phyloP scores from a whole-genome alignment of 805 yeast genomes.

The Starmerella roubikii region DNA sequence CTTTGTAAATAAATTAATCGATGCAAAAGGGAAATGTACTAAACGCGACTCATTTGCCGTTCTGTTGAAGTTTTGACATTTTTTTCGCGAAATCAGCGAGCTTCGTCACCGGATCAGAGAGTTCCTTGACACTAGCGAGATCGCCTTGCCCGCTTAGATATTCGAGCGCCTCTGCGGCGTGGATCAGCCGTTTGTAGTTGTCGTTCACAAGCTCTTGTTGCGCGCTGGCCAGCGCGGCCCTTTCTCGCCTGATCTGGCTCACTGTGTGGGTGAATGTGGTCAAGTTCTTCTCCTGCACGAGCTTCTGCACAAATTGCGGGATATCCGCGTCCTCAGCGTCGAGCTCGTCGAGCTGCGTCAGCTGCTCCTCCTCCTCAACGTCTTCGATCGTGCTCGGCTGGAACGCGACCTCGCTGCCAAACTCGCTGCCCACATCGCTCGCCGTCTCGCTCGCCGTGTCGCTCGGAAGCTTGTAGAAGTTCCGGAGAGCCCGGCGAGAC shows the following conservation, averaged over 20 bases:
- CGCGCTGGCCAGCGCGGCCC: constrained; percentile 25
- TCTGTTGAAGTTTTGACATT: too few relatives aligned
- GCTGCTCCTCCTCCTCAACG: constrained; percentile 12
- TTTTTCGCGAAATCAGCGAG: constrained; percentile 9
- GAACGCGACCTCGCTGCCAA: constrained; percentile 3
- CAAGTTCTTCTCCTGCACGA: constrained; percentile 17
- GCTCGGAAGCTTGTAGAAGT: constrained; percentile 26
- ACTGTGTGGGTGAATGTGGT: constrained; percentile 20
- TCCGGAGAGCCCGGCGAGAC: constrained; percentile 25
- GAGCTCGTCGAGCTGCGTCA: constrained; percentile 17
- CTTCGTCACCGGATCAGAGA: constrained; percentile 7
- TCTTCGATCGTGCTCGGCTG: neutral
- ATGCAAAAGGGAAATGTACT: too few relatives aligned
- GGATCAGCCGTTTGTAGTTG: constrained; percentile 28
- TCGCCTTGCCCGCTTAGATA: constrained; percentile 19
- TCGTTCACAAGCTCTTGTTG: constrained; percentile 30
- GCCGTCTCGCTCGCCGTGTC: constrained; percentile 5
- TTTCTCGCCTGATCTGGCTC: constrained; percentile 21
- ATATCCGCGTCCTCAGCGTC: constrained; percentile 19
- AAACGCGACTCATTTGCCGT: too few relatives aligned
- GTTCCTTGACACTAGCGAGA: constrained; percentile 13
- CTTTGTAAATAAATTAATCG: too few relatives aligned
- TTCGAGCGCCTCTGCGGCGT: constrained; percentile 25
- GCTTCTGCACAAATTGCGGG: constrained; percentile 11
- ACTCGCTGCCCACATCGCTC: constrained; percentile 2